A percentile compares a stretch with the other conserved stretches of the same genome.
Conservation (phyloP, 108 stramenopile genomes). For the Cafeteria roenbergensis region DNA sequence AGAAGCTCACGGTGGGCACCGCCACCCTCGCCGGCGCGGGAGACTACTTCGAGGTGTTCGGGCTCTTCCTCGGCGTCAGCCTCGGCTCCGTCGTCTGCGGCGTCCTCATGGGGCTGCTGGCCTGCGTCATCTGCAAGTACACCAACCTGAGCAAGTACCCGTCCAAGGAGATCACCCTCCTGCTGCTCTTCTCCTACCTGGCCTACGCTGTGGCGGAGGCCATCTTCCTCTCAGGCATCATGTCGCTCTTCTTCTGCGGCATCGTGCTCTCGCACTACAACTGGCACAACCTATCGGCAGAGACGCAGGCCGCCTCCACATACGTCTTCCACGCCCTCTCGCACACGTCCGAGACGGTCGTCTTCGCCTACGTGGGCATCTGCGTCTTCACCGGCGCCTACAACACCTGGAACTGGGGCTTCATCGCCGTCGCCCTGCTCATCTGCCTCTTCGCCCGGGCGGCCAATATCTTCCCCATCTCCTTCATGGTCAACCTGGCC, state of each 20-base stretch:
- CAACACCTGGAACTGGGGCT: conserved; percentile 53
- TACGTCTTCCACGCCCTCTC: conserved; percentile 83
- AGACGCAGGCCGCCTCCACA: conserved; percentile 66
- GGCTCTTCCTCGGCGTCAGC: conserved; percentile 53
- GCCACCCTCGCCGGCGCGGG: not conserved
- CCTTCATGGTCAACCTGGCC: conserved; percentile 65
- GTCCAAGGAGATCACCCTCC: conserved; percentile 72
- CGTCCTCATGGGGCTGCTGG: conserved; percentile 62
- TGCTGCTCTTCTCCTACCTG: conserved; percentile 82
- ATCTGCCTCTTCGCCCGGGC: conserved; percentile 69
- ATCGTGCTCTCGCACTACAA: conserved; percentile 82
- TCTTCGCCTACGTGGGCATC: conserved; percentile 94
- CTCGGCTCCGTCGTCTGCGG: conserved; percentile 62
- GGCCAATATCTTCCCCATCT: conserved; percentile 75
- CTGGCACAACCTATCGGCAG: conserved; percentile 69
- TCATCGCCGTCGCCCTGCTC: conserved; percentile 57
- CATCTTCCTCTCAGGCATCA: conserved; percentile 70
- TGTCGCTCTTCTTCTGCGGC: conserved; percentile 87
- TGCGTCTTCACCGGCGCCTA: conserved; percentile 74
- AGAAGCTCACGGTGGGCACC: not conserved
- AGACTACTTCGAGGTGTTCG: conserved; percentile 40
- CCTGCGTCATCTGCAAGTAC: conserved; percentile 69
- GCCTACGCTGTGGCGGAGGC: conserved; percentile 80
- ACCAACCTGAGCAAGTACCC: conserved; percentile 65
- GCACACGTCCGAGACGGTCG: conserved; percentile 70